These are phyloP conservation scores for Euphrasia arctica DNA, from an alignment of 305 asterid species.

Conservation along the genomic window DNA sequence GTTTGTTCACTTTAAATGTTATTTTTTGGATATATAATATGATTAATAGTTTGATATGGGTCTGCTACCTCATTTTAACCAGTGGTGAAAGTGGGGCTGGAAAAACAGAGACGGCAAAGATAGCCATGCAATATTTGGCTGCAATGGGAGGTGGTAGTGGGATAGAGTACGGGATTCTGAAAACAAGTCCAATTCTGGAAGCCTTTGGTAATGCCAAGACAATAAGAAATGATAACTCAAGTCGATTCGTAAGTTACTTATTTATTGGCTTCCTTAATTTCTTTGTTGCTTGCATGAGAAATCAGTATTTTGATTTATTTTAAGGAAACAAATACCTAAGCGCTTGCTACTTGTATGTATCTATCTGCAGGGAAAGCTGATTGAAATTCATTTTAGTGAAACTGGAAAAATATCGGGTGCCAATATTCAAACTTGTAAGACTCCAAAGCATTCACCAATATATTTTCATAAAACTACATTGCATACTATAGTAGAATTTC, in stretches of 20 bases:
- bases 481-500: background rate
- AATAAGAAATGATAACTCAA: conserved; percentile 78
- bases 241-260: conserved; percentile 77
- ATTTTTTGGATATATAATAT: too few relatives aligned
- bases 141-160: conserved; percentile 93
- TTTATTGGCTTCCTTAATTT: background rate
- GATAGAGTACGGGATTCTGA: conserved; percentile 79
- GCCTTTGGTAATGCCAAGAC: conserved; percentile 95
- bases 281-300: conserved; percentile 17
- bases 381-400: conserved; percentile 89
- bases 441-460: background rate
- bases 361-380: conserved; percentile 72
- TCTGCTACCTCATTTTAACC: conserved; percentile 19
- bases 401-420: conserved; percentile 92
- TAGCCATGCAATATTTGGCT: conserved; percentile 94
- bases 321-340: conserved; percentile 15
- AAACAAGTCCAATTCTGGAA: conserved; percentile 87
- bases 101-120: conserved; percentile 90
- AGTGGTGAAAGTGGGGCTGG: conserved; percentile 99
- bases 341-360: conserved; percentile 16
- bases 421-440: conserved; percentile 80
- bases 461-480: conserved; percentile 19
- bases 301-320: background rate
- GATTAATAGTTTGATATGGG: background rate
- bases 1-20: background rate